A percentile compares a stretch with the other conserved stretches of the same genome.
These are phyloP conservation scores for Leptomonas pyrrhocoris DNA, from an alignment of 208 protist species.

Conservation along the genomic window DNA sequence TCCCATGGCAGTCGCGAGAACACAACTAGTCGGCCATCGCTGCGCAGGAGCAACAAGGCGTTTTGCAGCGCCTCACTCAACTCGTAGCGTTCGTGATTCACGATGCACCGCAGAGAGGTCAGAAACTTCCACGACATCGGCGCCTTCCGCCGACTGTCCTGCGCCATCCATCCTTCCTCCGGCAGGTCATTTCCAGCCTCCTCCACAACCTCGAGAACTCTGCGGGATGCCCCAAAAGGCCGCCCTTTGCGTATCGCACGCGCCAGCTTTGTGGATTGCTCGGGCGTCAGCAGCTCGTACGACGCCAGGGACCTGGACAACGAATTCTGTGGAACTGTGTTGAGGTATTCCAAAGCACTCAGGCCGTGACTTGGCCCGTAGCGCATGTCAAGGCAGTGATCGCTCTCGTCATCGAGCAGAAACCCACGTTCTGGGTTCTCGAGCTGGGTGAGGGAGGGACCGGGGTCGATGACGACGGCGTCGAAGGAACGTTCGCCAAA, in stretches of 20 bases:
- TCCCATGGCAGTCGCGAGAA: constrained; percentile 81
- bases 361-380: constrained; percentile 58
- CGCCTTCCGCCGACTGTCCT: constrained; percentile 65
- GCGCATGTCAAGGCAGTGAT: constrained; percentile 83
- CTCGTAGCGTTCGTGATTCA: constrained; percentile 84
- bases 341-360: constrained; percentile 78
- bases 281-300: constrained; percentile 68
- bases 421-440: constrained; percentile 82
- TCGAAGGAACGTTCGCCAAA: constrained; percentile 88
- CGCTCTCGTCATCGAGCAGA: constrained; percentile 65
- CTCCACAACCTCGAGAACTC: constrained; percentile 63
- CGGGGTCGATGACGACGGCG: constrained; percentile 87
- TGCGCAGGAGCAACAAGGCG: constrained; percentile 70
- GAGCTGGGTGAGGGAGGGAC: constrained; percentile 77
- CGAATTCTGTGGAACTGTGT: constrained; percentile 74
- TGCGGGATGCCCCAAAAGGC: constrained; percentile 53
- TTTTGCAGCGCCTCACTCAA: constrained; percentile 68
- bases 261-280: constrained; percentile 85
- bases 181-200: constrained; percentile 63
- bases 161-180: constrained; percentile 74
- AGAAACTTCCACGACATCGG: constrained; percentile 89
- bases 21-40: constrained; percentile 75
- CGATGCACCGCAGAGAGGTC: constrained; percentile 76
- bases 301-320: constrained; percentile 49
- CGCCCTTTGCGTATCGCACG: constrained; percentile 63